Conservation (phyloP, 768 basidiomycete genomes). For the Hebeloma cylindrosporum region DNA sequence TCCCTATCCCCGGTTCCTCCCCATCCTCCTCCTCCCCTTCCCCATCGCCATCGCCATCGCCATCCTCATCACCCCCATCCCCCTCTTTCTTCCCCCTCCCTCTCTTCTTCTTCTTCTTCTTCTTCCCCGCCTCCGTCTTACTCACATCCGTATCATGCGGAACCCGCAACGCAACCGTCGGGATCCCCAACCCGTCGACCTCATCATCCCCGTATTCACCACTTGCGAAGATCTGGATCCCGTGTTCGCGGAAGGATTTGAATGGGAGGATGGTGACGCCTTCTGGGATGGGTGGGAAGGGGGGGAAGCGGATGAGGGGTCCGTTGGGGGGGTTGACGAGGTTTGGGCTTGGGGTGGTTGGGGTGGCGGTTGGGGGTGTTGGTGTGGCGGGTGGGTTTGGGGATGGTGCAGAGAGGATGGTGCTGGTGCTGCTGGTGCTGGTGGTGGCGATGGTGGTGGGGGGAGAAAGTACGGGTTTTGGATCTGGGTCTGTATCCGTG, state of each 20-base stretch:
- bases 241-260: constrained; percentile 53
- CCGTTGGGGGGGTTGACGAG: not conserved
- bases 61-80: constrained; percentile 37
- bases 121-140: constrained; percentile 51
- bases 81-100: not conserved
- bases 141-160: constrained; percentile 55
- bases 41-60: constrained; percentile 46
- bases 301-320: constrained; percentile 24
- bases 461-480: too few relatives aligned
- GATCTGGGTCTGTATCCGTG: too few relatives aligned
- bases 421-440: too few relatives aligned
- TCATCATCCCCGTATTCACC: constrained; percentile 47
- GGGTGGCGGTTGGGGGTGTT: too few relatives aligned
- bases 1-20: not conserved
- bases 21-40: constrained; percentile 42
- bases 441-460: too few relatives aligned
- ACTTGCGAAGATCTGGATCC: constrained; percentile 48
- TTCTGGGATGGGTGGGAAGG: constrained; percentile 29
- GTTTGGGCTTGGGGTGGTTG: too few relatives aligned
- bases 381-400: too few relatives aligned
- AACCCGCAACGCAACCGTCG: constrained; percentile 56
- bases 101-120: constrained; percentile 40
- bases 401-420: too few relatives aligned
- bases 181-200: constrained; percentile 65
- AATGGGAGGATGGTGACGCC: constrained; percentile 55